Evolutionary conservation across 2,329 filamentous ascomycete genomes (phyloP), one percentile per base, ranked within the genome.

Genomic region (Epichloe glyceriae): DNA sequence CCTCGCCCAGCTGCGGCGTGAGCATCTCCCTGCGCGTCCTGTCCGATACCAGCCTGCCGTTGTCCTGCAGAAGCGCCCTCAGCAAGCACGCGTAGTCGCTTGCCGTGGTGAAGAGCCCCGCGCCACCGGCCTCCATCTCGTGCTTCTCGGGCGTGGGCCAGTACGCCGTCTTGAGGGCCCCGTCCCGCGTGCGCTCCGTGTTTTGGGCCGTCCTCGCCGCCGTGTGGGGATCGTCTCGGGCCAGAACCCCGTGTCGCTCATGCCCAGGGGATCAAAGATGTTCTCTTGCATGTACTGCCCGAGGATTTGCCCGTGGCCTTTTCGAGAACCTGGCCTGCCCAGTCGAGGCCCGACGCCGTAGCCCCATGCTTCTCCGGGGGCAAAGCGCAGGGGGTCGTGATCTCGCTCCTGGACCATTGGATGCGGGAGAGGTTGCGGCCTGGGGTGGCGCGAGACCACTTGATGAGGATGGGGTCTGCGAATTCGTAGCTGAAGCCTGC

Each of bases 341-440:
- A 78, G 62, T 78, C 75, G 41, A 70, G 52, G 52, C 0, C 62
- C 61, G 3, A 64, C 57, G 4, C 75, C 73, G 52, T 79, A 79
- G 33, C 61, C 62, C 74, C 74, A 79, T 6, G 68, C 66, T 3
- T 67, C 62, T 0, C 74, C 76, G 0, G 75, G 71, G 3, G 62
- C 54, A 52, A 73, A 73, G 49, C 64, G 62, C 37, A 74, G 56
- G 73, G 75, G 50, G 68, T 67, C 45, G 57, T 60, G 59, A 67
- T 73, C 55, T 67, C 67, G 1, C 66, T 65, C 35, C 63, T 59
- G 35, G 56, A 65, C 53, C 60, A 67, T 30, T 62, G 55, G 15
- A 66, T 56, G 46, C 64, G 60, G 11, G 57, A 62, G n/a, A 57
- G 56, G 0, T 58, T 62, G 26, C 65, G 64, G 44, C 67, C 67